Evolutionary conservation across 2,329 filamentous ascomycete genomes (phyloP).

Genomic region (Fusarium sarcochroum): DNA sequence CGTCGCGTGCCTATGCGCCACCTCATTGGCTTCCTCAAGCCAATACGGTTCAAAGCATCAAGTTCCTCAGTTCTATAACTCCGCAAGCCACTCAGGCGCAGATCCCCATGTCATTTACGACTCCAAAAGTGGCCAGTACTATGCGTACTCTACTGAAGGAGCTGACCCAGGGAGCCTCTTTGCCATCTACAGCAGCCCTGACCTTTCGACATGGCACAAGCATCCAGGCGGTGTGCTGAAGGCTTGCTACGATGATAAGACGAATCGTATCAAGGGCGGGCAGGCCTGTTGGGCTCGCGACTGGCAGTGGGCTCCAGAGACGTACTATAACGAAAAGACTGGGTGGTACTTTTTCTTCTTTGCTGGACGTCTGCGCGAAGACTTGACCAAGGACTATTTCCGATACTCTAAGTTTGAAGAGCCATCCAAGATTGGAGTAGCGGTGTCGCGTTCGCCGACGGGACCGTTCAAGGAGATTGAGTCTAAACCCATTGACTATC

Average conservation of each 20-base stretch:
- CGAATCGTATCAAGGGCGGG: constrained; percentile 49
- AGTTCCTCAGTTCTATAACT: constrained; percentile 53
- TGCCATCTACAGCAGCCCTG: constrained; percentile 55
- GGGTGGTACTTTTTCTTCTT: constrained; percentile 58
- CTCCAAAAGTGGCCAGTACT: constrained; percentile 50
- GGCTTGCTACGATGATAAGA: constrained; percentile 51
- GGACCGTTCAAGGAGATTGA: constrained; percentile 54
- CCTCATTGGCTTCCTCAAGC: constrained; percentile 12
- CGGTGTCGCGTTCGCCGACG: constrained; percentile 53
- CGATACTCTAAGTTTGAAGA: constrained; percentile 54
- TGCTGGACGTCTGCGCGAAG: constrained; percentile 52
- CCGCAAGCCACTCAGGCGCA: constrained; percentile 51
- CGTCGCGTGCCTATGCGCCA: not conserved
- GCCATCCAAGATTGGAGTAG: constrained; percentile 55
- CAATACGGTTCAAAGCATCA: not conserved
- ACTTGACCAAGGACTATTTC: constrained; percentile 53
- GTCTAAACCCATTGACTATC: constrained; percentile 52
- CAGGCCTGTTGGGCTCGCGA: constrained; percentile 56
- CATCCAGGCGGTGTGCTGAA: constrained; percentile 52
- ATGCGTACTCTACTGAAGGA: constrained; percentile 55
- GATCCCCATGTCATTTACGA: constrained; percentile 54
- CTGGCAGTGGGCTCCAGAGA: constrained; percentile 56
- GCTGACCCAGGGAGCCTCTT: constrained; percentile 52
- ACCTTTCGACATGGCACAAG: constrained; percentile 55
- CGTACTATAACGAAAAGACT: constrained; percentile 54